phyloP scores from a whole-genome alignment of 495 filamentous ascomycete species.

The Penicillium lagena region DNA sequence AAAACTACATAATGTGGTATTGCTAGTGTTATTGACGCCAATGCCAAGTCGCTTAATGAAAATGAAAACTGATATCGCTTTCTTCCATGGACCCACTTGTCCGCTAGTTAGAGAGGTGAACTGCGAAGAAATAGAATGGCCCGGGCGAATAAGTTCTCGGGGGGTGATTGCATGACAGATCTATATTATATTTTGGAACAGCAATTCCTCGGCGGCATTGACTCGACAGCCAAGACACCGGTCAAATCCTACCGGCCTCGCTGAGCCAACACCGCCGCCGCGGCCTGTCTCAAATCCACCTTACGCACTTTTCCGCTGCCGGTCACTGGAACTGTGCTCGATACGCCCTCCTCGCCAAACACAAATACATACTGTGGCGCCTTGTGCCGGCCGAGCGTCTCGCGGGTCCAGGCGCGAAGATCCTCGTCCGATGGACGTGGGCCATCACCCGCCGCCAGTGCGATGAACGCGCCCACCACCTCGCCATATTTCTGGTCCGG shows the following conservation, averaged over 20 bases:
- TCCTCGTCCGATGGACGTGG: constrained; percentile 38
- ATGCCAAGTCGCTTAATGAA: no score
- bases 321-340: constrained; percentile 51
- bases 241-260: constrained; percentile 1
- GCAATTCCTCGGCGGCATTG: no score
- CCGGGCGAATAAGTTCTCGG: no score
- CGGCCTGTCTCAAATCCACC: constrained; percentile 55
- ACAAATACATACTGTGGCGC: constrained; percentile 61
- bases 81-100: no score
- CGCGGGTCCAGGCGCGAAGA: constrained; percentile 52
- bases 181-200: no score
- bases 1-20: no score
- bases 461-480: constrained; percentile 59
- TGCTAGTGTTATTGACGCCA: no score
- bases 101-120: no score
- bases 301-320: constrained; percentile 70
- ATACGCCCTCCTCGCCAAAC: constrained; percentile 55
- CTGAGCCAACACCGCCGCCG: constrained; percentile 39
- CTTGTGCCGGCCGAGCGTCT: constrained; percentile 60
- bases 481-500: constrained; percentile 60
- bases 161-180: no score
- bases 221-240: no score
- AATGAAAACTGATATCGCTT: no score
- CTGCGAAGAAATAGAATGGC: no score
- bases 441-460: constrained; percentile 13